A percentile compares a stretch with the other conserved stretches of the same genome.
Evolutionary conservation across 805 yeast species (phyloP).

Genomic region (Candida piceae): DNA sequence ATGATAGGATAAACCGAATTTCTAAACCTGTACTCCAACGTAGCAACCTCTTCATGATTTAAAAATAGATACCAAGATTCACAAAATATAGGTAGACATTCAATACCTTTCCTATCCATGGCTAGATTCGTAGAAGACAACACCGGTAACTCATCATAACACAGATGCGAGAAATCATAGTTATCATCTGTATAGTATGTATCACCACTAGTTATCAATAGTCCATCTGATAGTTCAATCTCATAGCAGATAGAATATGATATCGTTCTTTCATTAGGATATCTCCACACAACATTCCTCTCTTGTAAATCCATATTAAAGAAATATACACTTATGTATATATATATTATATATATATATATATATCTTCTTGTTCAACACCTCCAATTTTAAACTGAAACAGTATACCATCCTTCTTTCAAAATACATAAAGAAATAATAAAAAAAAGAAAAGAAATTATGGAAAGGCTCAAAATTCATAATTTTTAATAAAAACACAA

Average conservation of each 20-base stretch:
- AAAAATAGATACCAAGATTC: slow-evolving; percentile 47
- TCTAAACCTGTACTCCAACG: slow-evolving; percentile 34
- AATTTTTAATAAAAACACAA: too few relatives aligned
- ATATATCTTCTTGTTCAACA: too few relatives aligned
- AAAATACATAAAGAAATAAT: too few relatives aligned
- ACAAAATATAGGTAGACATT: slow-evolving; percentile 38
- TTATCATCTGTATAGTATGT: background rate
- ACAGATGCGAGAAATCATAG: slow-evolving; percentile 11
- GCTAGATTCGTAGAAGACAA: slow-evolving; percentile 16
- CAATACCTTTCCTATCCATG: slow-evolving; percentile 15
- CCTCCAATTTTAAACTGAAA: too few relatives aligned
- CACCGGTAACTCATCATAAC: slow-evolving; percentile 18
- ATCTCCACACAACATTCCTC: slow-evolving; percentile 29
- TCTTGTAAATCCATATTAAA: too few relatives aligned
- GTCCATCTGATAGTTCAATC: slow-evolving; percentile 29
- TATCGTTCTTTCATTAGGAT: slow-evolving; percentile 17
- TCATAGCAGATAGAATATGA: slow-evolving; percentile 30
- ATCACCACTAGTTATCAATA: slow-evolving; percentile 15
- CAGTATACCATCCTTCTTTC: too few relatives aligned
- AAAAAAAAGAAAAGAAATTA: too few relatives aligned
- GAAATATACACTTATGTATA: too few relatives aligned
- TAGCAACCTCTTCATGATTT: slow-evolving; percentile 28
- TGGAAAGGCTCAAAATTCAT: too few relatives aligned
- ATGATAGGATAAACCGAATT: slow-evolving; percentile 58
- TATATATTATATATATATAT: too few relatives aligned